Base-by-base conservation (phyloP, 805 yeast genomes). In the Huiozyma naganishii region DNA sequence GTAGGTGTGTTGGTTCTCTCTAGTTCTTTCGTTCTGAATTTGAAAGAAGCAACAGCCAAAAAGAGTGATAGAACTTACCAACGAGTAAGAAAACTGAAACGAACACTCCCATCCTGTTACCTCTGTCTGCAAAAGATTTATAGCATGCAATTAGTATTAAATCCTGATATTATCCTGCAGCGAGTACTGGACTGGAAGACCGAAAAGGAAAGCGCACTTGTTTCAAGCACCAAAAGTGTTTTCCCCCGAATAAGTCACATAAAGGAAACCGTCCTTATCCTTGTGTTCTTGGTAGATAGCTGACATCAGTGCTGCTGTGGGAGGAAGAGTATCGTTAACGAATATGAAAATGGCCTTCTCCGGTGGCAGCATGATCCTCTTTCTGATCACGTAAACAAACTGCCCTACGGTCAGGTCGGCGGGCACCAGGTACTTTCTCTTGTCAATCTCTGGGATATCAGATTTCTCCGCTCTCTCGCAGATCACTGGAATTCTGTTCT, bases 311-410 rank as follows among this genome's bases (percentile, higher is more conserved):
- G 97, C 95, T 17, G 97, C 97, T 3, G 98, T 92, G 39, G 97
- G 97, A 8, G 98, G 98, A 54, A 92, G 74, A 45, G 92, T 88
- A 64, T 92, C 98, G 61, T 92, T 90, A 51, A 92, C 95, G 64
- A 92, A 92, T 52, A 92, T 88, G 67, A 92, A 92, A 52, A 92
- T 90, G 37, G 98, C 98, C 80, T 90, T 89, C 66, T 92, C 98
- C 29, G 95, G 84, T 40, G 96, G 95, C 50, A 92, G 75, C 71
- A 84, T 84, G 65, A 92, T 89, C 65, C 98, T 82, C 69, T 90
- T 89, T 67, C 98, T 81, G 55, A 92, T 87, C 48, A 92, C 98
- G 61, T 92, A 92, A 38, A 92, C 98, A 69, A 92, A 90, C 67
- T 92, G 98, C 37, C 98, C 98, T 47, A 92, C 95, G 0, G 97